Base-by-base conservation (phyloP, 2,329 filamentous ascomycete genomes). In the Xylaria sp. region DNA sequence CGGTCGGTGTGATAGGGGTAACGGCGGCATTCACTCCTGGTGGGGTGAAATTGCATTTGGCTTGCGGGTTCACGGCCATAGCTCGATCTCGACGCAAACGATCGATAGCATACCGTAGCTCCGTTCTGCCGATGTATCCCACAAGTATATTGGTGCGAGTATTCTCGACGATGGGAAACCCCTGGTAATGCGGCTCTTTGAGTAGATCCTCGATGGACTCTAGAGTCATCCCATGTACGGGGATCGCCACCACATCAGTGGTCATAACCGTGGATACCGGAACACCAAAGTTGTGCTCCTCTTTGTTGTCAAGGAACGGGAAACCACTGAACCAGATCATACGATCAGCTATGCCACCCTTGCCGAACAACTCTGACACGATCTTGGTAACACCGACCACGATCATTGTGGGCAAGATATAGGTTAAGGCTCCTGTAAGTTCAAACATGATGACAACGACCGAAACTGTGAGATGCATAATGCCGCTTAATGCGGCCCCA, bases 381-480 rank as follows among this genome's bases (percentile, higher is more conserved):
- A 93, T 93, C 84, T 99, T 99, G 48, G 95, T 98, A 39, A 98
- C 92, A 58, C 96, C 96, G 2, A 98, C 96, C 0, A 98, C 96
- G 75, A 99, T 98, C 96, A 99, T 99, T 15, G 95, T 98, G 0
- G 96, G 96, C 34, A 99, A 84, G 73, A 99, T 98, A 78, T 99
- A 99, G 1, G 94, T 97, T 69, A 98, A 84, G 7, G 96, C 96
- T n/a, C 96, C 96, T 0, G 96, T 99, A 58, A 99, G 87, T 81
- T 99, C 96, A 77, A 98, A 98, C 96, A 99, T 98, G 80, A 99
- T 99, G 76, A 99, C 96, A 1, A 98, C 95, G 10, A 99, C 94
- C 0, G 94, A 97, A 18, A 99, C 90, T 0, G 95, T 98, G 71
- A 99, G 92, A 80, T 98, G 96, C 95, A 98, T 99, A 77, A 98